These are phyloP conservation scores for Rhodotorula diobovata DNA, from an alignment of 768 basidiomycete genomes.

Conservation along the genomic window DNA sequence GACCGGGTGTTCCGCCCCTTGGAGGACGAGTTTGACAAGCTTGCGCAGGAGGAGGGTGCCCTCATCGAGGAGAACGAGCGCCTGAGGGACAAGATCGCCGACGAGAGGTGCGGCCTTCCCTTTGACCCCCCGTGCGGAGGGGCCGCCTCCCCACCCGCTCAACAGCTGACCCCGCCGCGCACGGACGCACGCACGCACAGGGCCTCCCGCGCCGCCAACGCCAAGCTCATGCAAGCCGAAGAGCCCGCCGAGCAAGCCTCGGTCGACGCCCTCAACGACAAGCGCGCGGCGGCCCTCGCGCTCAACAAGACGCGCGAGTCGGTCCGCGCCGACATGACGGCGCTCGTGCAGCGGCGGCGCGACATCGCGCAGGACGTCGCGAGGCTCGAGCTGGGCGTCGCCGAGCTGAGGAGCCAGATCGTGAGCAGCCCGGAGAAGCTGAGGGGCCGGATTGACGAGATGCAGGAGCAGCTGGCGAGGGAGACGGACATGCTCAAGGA, in stretches of 20 bases:
- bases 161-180: background rate
- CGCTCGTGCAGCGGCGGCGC: conserved; percentile 1
- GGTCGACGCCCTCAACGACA: background rate
- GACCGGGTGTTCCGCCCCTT: conserved; percentile 23
- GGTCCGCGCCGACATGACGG: background rate
- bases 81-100: conserved; percentile 14
- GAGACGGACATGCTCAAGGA: conserved; percentile 24
- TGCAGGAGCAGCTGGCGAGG: conserved; percentile 13
- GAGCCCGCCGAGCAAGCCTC: background rate
- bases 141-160: background rate
- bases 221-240: background rate
- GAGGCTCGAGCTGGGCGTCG: conserved; percentile 21
- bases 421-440: conserved; percentile 31
- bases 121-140: background rate
- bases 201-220: conserved; percentile 12
- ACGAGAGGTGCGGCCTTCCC: conserved; percentile 18
- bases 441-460: conserved; percentile 13
- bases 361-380: conserved; percentile 20
- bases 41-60: conserved; percentile 21
- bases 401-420: conserved; percentile 18
- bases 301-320: conserved; percentile 11
- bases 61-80: conserved; percentile 18
- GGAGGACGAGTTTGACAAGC: conserved; percentile 20
- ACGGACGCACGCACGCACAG: background rate
- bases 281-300: conserved; percentile 1